Evolutionary conservation across 129 eudicot genomes (phyloP), one percentile per base, ranked within the genome.

Genomic region (Chrysanthemum makinoi): DNA sequence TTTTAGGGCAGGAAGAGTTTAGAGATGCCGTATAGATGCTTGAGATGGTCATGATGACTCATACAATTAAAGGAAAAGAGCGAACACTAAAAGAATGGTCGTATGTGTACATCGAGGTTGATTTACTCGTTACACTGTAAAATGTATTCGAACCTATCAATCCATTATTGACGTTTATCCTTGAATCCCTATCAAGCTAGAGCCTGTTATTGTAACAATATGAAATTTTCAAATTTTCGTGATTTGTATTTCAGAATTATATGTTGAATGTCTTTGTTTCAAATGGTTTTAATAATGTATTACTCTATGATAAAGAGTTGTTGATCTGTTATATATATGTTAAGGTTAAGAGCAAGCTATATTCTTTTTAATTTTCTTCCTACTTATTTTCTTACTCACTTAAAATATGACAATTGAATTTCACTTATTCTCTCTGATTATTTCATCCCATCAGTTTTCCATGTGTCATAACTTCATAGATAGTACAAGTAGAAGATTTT

Each of bases 1-100:
- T 86, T 12, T 39, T 80, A 0, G 80, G 55, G 26, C 44, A 17
- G 0, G 70, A 76, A 16, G 75, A 78, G 75, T 78, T 80, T n/a
- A 73, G 78, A 46, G 86, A 82, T 55, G 86, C 72, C 43, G 79
- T 73, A 13, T 78, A 85, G 72, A 75, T 80, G 87, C 57, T 82
- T 2, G 95, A 88, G 51, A 85, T 88, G 88, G 79, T 78, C 58
- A 88, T 88, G 95, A 70, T 88, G 86, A 86, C 88, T 39, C 90
- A 82, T 12, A 88, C 90, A 18, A 35, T 10, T 9, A 80, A 63
- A 5, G 88, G 90, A n/a, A 88, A 83, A 54, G 95, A 88, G 22
- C 76, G 90, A 14, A 85, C 78, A 28, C 22, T 30, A 5, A 63
- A 83, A 28, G 88, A 85, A 74, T 85, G 90, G 90, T 72, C 77